These are phyloP conservation scores for Candida awuae DNA, from an alignment of 805 yeast genomes.

Conservation along the genomic window DNA sequence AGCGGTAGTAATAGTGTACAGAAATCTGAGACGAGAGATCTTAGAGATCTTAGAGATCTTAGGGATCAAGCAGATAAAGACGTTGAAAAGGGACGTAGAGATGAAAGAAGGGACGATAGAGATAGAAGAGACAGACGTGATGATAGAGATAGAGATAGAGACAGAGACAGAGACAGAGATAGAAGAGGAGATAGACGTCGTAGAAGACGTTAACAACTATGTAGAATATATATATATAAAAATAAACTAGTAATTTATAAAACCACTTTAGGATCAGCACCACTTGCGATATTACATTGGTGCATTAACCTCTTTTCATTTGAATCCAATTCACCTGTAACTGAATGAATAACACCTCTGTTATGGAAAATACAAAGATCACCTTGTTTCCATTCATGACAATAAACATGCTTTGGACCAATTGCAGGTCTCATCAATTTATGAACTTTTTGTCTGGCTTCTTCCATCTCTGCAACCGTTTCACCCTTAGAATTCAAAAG, in stretches of 20 bases:
- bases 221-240: conserved; percentile 3
- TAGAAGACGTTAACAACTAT: conserved; percentile 8
- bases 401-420: conserved; percentile 62
- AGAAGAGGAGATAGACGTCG: conserved; percentile 10
- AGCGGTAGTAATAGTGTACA: too few species aligned
- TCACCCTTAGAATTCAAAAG: conserved; percentile 51
- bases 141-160: conserved; percentile 9
- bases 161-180: conserved; percentile 11
- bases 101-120: conserved; percentile 7
- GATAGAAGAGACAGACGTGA: conserved; percentile 5
- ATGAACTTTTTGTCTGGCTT: conserved; percentile 68
- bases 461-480: conserved; percentile 52
- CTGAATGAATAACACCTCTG: conserved; percentile 88
- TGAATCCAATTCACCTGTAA: conserved; percentile 76
- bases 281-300: conserved; percentile 87
- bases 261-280: conserved; percentile 47
- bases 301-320: conserved; percentile 84
- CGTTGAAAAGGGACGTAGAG: conserved; percentile 16
- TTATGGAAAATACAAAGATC: conserved; percentile 82
- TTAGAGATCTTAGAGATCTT: conserved; percentile 20
- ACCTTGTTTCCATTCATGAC: conserved; percentile 78
- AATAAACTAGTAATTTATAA: neutral
- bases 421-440: conserved; percentile 81
- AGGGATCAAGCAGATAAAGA: conserved; percentile 27
- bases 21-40: conserved; percentile 15